Evolutionary conservation across 441 rosid genomes (phyloP), one percentile per base, ranked within the genome.

Genomic region (Pelargonium cotyledonis): DNA sequence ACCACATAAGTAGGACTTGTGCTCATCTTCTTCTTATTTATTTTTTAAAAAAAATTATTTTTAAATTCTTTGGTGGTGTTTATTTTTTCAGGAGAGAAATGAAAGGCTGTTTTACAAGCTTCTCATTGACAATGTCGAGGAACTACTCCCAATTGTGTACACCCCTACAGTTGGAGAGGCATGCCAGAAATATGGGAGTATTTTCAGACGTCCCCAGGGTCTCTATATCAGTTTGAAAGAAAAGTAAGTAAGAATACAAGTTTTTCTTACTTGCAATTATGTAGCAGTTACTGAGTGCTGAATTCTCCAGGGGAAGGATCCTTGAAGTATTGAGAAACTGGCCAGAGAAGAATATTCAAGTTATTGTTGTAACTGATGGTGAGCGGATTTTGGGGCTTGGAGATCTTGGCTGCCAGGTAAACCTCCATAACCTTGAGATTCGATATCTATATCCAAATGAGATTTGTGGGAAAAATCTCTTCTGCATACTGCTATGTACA

Each of bases 161-260:
- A 94, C 99, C 74, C 99, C 99, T 40, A 91, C 96, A 6, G 99
- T 94, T 70, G 97, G 96, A 9, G 96, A 94, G 80, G 97, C 98
- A 78, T 91, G 98, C 78, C 96, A 94, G 85, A 94, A 94, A 77
- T 94, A 89, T 68, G 99, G 99, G 0, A 91, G 94, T 82, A 89
- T 94, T 72, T 94, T 89, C 87, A 85, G 87, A 86, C 93, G 91
- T 62, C 89, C 96, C 68, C 97, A 91, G 82, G 97, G 96, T 44
- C 96, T 94, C 44, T 94, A 86, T 84, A 89, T 94, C 80, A 94
- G 96, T 73, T 79, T 91, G 82, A 91, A 91, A 69, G 97, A 89
- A 77, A 94, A 90, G 98, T 91, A 77, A 63, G 83, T 35, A 18
- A 16, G 18, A 72, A 63, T 16, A 19, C 62, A 55, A 53, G 15